Conservation (phyloP, 1,139 yeast species). For the Candida mesenterica region DNA sequence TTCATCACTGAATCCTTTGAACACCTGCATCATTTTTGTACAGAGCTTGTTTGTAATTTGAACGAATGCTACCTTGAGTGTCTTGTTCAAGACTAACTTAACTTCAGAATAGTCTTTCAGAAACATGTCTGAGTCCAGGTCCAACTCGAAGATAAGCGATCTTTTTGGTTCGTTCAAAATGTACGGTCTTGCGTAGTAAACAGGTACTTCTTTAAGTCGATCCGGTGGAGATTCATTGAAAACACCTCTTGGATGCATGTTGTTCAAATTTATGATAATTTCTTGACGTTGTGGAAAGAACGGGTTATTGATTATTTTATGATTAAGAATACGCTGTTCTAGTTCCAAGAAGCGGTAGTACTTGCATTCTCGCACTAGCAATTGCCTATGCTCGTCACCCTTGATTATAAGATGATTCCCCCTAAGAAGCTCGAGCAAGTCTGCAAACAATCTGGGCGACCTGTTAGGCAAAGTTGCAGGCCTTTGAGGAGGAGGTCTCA, state of each 20-base stretch:
- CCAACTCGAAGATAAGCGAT: slow-evolving; percentile 56
- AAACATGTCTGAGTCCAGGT: slow-evolving; percentile 19
- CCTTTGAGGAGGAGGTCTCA: slow-evolving; percentile 77
- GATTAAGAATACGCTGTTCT: slow-evolving; percentile 67
- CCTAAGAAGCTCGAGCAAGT: slow-evolving; percentile 53
- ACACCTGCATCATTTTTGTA: slow-evolving; percentile 24
- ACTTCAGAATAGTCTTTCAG: slow-evolving; percentile 23
- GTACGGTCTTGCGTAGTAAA: slow-evolving; percentile 58
- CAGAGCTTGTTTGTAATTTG: slow-evolving; percentile 27
- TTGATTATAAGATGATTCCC: slow-evolving; percentile 52
- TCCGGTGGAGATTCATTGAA: slow-evolving; percentile 21
- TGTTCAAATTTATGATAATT: slow-evolving; percentile 51
- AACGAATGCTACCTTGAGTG: slow-evolving; percentile 24
- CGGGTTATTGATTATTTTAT: slow-evolving; percentile 52
- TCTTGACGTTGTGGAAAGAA: slow-evolving; percentile 46
- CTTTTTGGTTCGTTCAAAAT: slow-evolving; percentile 40
- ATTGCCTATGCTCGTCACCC: slow-evolving; percentile 53
- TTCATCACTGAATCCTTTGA: slow-evolving; percentile 23
- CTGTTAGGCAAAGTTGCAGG: slow-evolving; percentile 55
- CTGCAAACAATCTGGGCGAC: slow-evolving; percentile 58
- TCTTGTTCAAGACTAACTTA: slow-evolving; percentile 31
- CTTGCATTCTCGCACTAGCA: slow-evolving; percentile 65
- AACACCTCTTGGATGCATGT: slow-evolving; percentile 47
- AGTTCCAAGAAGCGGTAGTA: slow-evolving; percentile 75
- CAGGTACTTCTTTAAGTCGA: slow-evolving; percentile 19